These are phyloP conservation scores for Coccinonectria pachysandricola DNA, from an alignment of 2,329 filamentous ascomycete genomes.

Conservation along the genomic window DNA sequence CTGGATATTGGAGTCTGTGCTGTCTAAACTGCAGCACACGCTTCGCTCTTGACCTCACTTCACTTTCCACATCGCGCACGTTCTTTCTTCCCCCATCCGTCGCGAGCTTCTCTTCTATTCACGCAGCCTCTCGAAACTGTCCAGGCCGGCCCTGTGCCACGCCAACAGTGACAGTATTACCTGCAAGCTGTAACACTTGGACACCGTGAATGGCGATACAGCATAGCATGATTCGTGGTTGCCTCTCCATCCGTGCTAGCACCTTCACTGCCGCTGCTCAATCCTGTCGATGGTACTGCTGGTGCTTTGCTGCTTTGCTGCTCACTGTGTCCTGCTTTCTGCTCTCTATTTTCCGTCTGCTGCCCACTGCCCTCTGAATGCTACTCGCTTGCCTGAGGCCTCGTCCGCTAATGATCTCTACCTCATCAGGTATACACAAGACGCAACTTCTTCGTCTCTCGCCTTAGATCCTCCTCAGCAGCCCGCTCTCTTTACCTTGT, in stretches of 20 bases:
- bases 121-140: constrained; percentile 18
- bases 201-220: constrained; percentile 22
- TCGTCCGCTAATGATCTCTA: constrained; percentile 18
- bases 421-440: constrained; percentile 47
- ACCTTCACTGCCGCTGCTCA: constrained; percentile 1
- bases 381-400: constrained; percentile 10
- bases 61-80: too few relatives aligned
- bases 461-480: constrained; percentile 44
- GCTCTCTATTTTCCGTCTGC: constrained; percentile 2
- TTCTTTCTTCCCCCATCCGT: too few relatives aligned
- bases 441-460: constrained; percentile 40
- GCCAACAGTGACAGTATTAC: constrained; percentile 18
- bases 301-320: too few relatives aligned
- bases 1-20: too few relatives aligned
- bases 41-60: too few relatives aligned
- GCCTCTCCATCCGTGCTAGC: constrained; percentile 8
- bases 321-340: constrained; percentile 1
- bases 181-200: constrained; percentile 19
- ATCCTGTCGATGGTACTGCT: too few relatives aligned
- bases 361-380: constrained; percentile 1
- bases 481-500: constrained; percentile 40
- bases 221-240: constrained; percentile 18
- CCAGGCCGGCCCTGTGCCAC: constrained; percentile 16
- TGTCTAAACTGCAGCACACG: too few relatives aligned
- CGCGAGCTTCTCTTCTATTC: constrained; percentile 15